These are phyloP conservation scores for Eleusine coracana DNA, from an alignment of 176 grass and related monocot genomes.

Conservation along the genomic window DNA sequence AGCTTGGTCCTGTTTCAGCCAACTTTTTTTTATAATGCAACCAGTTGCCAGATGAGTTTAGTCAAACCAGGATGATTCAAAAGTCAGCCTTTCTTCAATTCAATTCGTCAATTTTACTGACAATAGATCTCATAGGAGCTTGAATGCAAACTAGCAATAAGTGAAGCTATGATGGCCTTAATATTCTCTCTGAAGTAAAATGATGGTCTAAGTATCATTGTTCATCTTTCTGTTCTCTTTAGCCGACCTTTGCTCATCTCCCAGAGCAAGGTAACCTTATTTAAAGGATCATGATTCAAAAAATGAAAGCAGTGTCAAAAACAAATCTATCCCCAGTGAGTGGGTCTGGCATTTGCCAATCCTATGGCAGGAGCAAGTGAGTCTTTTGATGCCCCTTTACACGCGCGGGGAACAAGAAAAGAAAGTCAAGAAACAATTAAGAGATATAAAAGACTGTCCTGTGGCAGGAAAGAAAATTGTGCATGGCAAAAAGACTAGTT, in stretches of 20 bases:
- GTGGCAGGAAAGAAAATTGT: constrained; percentile 1
- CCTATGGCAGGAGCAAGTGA: constrained; percentile 27
- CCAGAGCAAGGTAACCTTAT: constrained; percentile 12
- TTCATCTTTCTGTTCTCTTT: constrained; percentile 33
- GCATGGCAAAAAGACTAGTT: background rate
- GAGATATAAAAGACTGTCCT: constrained; percentile 15
- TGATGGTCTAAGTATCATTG: constrained; percentile 30
- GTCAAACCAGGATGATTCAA: constrained; percentile 19
- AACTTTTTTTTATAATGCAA: background rate
- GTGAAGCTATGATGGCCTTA: constrained; percentile 28
- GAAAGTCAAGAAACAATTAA: constrained; percentile 3
- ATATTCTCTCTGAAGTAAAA: constrained; percentile 6
- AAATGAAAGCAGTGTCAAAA: constrained; percentile 15
- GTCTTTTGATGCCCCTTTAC: constrained; percentile 37
- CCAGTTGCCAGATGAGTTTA: background rate
- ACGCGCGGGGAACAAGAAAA: constrained; percentile 3
- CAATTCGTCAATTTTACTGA: constrained; percentile 9
- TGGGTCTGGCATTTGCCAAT: constrained; percentile 45
- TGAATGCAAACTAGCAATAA: constrained; percentile 19
- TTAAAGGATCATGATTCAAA: constrained; percentile 40
- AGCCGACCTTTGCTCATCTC: constrained; percentile 14
- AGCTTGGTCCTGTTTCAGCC: constrained; percentile 9
- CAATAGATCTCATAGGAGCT: constrained; percentile 8
- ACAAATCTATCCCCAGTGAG: constrained; percentile 34
- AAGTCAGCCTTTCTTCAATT: constrained; percentile 12